Base-by-base conservation (phyloP, 495 filamentous ascomycete genomes). In the Penicillium tannophilum region DNA sequence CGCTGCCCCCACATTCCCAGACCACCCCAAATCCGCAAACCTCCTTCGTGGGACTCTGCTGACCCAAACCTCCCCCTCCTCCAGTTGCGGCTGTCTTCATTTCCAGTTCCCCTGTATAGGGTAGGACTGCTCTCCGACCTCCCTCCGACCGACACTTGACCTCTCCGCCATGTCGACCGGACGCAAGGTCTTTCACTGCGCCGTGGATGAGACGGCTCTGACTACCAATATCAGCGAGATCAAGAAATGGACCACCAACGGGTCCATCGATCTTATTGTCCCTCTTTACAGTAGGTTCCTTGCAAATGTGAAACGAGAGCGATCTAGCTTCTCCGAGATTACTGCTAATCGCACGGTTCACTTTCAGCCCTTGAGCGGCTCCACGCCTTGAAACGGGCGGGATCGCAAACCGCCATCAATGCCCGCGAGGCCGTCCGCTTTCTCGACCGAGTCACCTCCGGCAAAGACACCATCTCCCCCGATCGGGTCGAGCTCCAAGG, bases 131-230 rank as follows among this genome's bases (percentile, higher is more conserved):
- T 57, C 56, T 66, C 51, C 60, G 41, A 59, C 2, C 46, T 17
- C 17, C 26, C 23, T 51, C 50, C 28, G 6, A 55, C 54, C 28
- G 35, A 61, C 55, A 54, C 54, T 56, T 54, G 41, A 59, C 48
- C 54, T 48, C 55, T 35, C 54, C 61, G 63, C 52, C 62, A 80
- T 80, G 77, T 73, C 76, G 67, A 66, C 84, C 28, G 73, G 74
- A 45, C 78, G 84, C 66, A 88, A 87, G 75, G 75, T 86, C 69
- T 87, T 87, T 72, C 86, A 88, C 75, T 90, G 88, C 77, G 85
- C 89, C 65, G 82, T 88, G 69, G 88, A 91, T 71, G 88, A 89
- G 65, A 87, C 85, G 52, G 88, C 86, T 33, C 68, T 90, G 62
- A 83, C 86, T 26, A 86, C 84, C 58, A 86, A 86, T 51, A 87